These are phyloP conservation scores for Cercospora sp. DNA, from an alignment of 2,329 filamentous ascomycete species.

Conservation along the genomic window DNA sequence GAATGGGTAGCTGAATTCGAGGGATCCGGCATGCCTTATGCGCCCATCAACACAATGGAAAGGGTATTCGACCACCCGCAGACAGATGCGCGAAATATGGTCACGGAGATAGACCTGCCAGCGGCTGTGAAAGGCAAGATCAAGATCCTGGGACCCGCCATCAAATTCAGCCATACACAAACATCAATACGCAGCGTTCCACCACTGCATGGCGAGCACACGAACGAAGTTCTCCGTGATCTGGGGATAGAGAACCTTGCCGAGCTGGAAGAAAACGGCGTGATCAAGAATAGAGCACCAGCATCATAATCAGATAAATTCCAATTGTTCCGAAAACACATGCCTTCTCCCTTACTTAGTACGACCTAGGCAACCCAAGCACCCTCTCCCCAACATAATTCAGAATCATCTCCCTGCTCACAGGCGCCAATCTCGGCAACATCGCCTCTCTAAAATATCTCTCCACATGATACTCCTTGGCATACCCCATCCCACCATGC, in stretches of 20 bases:
- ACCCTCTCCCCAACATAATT: constrained; percentile 40
- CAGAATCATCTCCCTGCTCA: constrained; percentile 49
- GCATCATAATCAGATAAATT: not conserved
- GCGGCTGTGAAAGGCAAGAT: constrained; percentile 24
- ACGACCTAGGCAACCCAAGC: constrained; percentile 35
- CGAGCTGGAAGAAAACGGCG: constrained; percentile 21
- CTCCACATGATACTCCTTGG: constrained; percentile 62
- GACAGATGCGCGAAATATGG: constrained; percentile 41
- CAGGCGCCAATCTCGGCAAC: constrained; percentile 64
- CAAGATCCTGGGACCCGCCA: constrained; percentile 26
- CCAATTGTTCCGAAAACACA: not conserved
- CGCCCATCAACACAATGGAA: constrained; percentile 50
- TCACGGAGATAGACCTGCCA: constrained; percentile 24
- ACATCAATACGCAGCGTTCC: constrained; percentile 30
- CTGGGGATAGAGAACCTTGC: constrained; percentile 26
- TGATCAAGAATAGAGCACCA: constrained; percentile 25
- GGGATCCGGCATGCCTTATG: constrained; percentile 49
- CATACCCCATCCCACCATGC: constrained; percentile 66
- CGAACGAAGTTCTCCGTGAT: constrained; percentile 28
- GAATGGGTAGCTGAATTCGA: constrained; percentile 48
- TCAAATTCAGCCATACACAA: constrained; percentile 36
- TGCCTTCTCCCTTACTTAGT: too few relatives aligned
- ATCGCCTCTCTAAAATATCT: constrained; percentile 65
- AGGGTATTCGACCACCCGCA: constrained; percentile 50
- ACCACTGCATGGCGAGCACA: constrained; percentile 34